These are phyloP conservation scores for Gypsophila paniculata DNA, from an alignment of 179 eudicot genomes.

Conservation along the genomic window DNA sequence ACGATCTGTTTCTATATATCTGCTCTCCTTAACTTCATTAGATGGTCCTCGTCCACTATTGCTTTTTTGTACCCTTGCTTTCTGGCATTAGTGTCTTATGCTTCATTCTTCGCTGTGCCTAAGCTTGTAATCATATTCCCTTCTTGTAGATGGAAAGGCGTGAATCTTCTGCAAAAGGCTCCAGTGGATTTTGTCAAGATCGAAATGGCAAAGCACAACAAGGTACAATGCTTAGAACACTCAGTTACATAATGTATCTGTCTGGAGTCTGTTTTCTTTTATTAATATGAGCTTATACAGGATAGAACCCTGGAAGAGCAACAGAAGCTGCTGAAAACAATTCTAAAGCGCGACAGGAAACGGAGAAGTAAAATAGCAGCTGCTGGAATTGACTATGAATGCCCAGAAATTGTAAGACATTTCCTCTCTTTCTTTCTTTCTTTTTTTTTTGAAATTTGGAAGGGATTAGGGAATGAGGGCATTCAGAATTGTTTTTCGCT, in stretches of 20 bases:
- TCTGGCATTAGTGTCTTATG: background rate
- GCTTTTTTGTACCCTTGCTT: background rate
- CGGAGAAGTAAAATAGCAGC: slow-evolving; percentile 64
- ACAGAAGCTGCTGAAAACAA: slow-evolving; percentile 55
- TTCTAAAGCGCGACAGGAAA: slow-evolving; percentile 59
- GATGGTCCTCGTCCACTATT: background rate
- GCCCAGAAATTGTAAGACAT: slow-evolving; percentile 61
- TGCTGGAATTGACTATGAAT: slow-evolving; percentile 84
- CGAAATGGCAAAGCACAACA: slow-evolving; percentile 56
- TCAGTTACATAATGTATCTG: background rate
- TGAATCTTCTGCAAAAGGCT: slow-evolving; percentile 37
- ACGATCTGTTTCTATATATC: background rate
- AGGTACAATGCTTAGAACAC: slow-evolving; percentile 36
- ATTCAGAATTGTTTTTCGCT: background rate
- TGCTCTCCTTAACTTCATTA: background rate
- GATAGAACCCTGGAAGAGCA: slow-evolving; percentile 71
- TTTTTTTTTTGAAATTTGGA: background rate
- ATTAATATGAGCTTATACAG: slow-evolving; percentile 30
- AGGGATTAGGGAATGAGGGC: background rate
- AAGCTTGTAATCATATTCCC: background rate
- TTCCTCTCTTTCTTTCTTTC: background rate
- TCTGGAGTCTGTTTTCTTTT: background rate
- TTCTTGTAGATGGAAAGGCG: slow-evolving; percentile 66
- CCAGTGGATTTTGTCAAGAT: slow-evolving; percentile 59
- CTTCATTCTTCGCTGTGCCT: slow-evolving; percentile 5